A percentile compares a stretch with the other conserved stretches of the same genome.
phyloP scores from a whole-genome alignment of 768 basidiomycete species.

The Lactarius quietus region DNA sequence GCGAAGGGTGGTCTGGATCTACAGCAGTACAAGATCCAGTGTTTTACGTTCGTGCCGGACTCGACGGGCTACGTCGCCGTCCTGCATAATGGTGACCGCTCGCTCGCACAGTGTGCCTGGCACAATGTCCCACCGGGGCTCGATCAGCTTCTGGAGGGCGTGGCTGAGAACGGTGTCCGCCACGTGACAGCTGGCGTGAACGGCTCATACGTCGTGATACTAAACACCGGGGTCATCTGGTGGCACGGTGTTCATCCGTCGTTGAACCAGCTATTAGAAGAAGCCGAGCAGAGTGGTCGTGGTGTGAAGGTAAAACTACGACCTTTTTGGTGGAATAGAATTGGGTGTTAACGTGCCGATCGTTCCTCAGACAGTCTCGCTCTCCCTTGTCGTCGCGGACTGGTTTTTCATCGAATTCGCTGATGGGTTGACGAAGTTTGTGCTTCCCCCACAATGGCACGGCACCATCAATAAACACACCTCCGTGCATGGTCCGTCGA shows the following conservation, averaged over 20 bases:
- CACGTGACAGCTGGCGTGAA: slow-evolving; percentile 15
- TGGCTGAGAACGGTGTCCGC: slow-evolving; percentile 8
- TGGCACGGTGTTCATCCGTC: slow-evolving; percentile 3
- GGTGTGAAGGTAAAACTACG: neutral
- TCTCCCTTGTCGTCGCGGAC: slow-evolving; percentile 1
- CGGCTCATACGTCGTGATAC: slow-evolving; percentile 11
- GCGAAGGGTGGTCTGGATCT: neutral
- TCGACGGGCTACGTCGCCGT: slow-evolving; percentile 9
- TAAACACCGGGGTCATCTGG: slow-evolving; percentile 10
- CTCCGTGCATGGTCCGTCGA: neutral
- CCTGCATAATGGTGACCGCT: slow-evolving; percentile 3
- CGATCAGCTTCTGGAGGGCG: slow-evolving; percentile 6
- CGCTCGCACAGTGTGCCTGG: slow-evolving; percentile 11
- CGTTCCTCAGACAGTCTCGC: slow-evolving; percentile 3
- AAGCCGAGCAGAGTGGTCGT: slow-evolving; percentile 5
- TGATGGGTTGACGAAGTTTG: neutral
- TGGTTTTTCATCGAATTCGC: slow-evolving; percentile 20
- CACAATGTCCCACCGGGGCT: slow-evolving; percentile 9
- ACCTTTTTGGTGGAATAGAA: neutral
- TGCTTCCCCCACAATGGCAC: slow-evolving; percentile 10
- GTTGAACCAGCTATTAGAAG: neutral
- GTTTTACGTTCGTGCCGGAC: slow-evolving; percentile 17
- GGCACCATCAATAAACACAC: neutral
- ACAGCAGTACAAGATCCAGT: slow-evolving; percentile 7
- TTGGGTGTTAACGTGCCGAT: neutral